These are phyloP conservation scores for Ophiostoma ips DNA, from an alignment of 2,329 filamentous ascomycete genomes.

Conservation along the genomic window DNA sequence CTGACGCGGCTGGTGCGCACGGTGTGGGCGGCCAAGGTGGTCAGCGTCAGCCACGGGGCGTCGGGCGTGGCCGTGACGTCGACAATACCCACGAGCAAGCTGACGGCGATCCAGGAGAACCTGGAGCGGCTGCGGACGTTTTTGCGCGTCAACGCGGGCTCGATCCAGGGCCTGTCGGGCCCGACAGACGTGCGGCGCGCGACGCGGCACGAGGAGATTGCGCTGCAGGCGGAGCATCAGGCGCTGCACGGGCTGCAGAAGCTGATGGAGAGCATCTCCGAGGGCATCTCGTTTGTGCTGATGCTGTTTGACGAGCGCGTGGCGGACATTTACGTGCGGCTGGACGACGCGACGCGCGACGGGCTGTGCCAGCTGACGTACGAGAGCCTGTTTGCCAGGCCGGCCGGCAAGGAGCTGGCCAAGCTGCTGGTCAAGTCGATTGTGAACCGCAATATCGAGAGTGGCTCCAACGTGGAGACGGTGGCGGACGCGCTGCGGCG, in stretches of 20 bases:
- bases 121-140: slow-evolving; percentile 69
- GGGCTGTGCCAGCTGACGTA: slow-evolving; percentile 69
- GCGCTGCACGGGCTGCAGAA: slow-evolving; percentile 76
- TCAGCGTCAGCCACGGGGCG: slow-evolving; percentile 54
- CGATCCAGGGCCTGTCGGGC: slow-evolving; percentile 88
- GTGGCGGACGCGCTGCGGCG: slow-evolving; percentile 88
- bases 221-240: slow-evolving; percentile 86
- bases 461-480: slow-evolving; percentile 92
- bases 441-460: slow-evolving; percentile 93
- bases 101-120: slow-evolving; percentile 66
- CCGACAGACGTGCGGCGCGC: slow-evolving; percentile 71
- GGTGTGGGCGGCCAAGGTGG: slow-evolving; percentile 72
- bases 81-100: slow-evolving; percentile 51
- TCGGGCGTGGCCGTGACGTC: slow-evolving; percentile 52
- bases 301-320: slow-evolving; percentile 91
- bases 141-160: slow-evolving; percentile 71
- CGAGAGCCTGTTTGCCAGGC: slow-evolving; percentile 70
- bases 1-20: slow-evolving; percentile 76
- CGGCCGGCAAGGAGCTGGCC: slow-evolving; percentile 71
- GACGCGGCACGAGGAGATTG: slow-evolving; percentile 80
- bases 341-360: slow-evolving; percentile 56
- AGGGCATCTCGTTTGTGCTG: slow-evolving; percentile 90
- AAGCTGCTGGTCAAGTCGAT: slow-evolving; percentile 95
- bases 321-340: slow-evolving; percentile 66
- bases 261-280: slow-evolving; percentile 79